Conservation (phyloP, 164 flowering plant species). For the Macadamia integrifolia region DNA sequence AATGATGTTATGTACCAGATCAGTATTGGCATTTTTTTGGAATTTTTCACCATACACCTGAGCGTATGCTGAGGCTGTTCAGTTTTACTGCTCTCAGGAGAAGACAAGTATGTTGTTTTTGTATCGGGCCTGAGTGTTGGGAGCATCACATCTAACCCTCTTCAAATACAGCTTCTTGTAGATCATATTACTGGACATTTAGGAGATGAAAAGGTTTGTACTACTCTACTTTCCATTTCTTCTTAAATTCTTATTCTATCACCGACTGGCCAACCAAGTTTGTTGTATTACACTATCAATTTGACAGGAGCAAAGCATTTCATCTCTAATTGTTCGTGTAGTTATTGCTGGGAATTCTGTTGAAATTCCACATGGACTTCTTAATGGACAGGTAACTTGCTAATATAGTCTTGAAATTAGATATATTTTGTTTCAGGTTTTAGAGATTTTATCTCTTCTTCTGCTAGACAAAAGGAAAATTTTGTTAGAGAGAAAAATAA, state of each 20-base stretch:
- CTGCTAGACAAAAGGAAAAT: no score
- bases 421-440: no score
- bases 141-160: constrained; percentile 63
- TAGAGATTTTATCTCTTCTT: no score
- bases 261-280: not conserved
- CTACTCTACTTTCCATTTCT: constrained; percentile 5
- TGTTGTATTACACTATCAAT: constrained; percentile 2
- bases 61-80: not conserved
- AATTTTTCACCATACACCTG: not conserved
- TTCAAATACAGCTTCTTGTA: constrained; percentile 82
- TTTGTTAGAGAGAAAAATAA: no score
- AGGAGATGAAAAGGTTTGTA: constrained; percentile 78
- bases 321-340: constrained; percentile 80
- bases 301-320: constrained; percentile 69
- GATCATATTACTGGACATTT: constrained; percentile 96
- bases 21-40: not conserved
- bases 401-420: not conserved
- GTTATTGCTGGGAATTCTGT: constrained; percentile 94
- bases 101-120: constrained; percentile 86
- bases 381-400: constrained; percentile 68
- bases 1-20: no score
- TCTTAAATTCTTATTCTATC: not conserved
- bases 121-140: constrained; percentile 84
- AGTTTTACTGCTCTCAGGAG: constrained; percentile 45
- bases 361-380: constrained; percentile 51